Base-by-base conservation (phyloP, 2,329 filamentous ascomycete species). In the Colletotrichum truncatum region DNA sequence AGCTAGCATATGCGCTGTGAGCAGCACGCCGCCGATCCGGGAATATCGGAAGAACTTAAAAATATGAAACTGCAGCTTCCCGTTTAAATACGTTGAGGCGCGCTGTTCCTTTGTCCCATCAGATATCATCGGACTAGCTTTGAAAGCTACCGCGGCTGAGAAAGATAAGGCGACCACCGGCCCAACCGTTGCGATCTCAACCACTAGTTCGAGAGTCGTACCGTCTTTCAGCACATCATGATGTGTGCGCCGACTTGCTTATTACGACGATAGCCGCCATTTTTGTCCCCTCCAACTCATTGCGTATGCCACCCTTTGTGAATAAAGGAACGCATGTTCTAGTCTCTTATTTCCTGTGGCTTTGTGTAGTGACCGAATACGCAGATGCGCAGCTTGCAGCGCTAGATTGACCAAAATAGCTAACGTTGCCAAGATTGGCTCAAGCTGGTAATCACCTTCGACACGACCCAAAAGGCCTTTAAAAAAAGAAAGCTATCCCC, bases 1-100 rank as follows among this genome's bases (percentile, higher is more conserved):
- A 43, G 34, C 25, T 41, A 23, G 48, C 57, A 38, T 60, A 54
- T 39, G 45, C 55, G 46, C 36, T 21, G 46, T 43, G 25, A 39
- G 23, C 18, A 57, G 18, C 12, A 43, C 26, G 34, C 41, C 18
- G 52, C 53, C 26, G 52, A 57, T 36, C 21, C 26, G 53, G n/a
- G n/a, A 49, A 14, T 41, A 28, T 34, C 39, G 18, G 32, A 23
- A 34, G 23, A 46, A n/a, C 39, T 28, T 26, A 38, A 38, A 43
- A 23, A 9, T 18, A 54, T 11, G 28, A 53, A 59, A 36, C 54
- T 32, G 23, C 55, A 30, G 28, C 16, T n/a, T 58, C 36, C 21
- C n/a, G 48, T 32, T 46, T 9, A 36, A 26, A 23, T 11, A 49
- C 30, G 16, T 32, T 32, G 25, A 58, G 36, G 9, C 10, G 21